Evolutionary conservation across 2,329 filamentous ascomycete genomes (phyloP), one percentile per base, ranked within the genome.

Genomic region (Decorospora gaudefroyi): DNA sequence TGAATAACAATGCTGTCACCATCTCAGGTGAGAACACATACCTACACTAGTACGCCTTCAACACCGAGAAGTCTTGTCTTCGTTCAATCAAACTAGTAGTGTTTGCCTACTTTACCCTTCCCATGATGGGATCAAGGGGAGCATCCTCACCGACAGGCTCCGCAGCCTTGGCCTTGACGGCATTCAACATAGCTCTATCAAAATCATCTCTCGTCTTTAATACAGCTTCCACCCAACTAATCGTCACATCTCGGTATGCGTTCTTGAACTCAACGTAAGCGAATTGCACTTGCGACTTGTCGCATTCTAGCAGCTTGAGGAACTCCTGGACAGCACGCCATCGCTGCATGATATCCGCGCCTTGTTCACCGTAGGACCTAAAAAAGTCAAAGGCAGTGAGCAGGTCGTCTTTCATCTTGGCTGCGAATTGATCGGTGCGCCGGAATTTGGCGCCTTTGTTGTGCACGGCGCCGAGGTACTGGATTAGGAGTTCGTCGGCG

Each of bases 181-280:
- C 81, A 65, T 90, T 93, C 53, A 97, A 72, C 88, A 97, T 90
- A 48, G 82, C 81, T 57, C 92, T 79, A 71, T 97, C 93, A 73
- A 95, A 97, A 74, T 99, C 93, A 70, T 99, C 93, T 57, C 95
- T 79, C 1, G 84, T 79, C 56, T 91, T 81, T 53, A 99, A 68
- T 33, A 96, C 92, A 5, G 88, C 87, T 76, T 99, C 95, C 6
- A 99, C 90, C 93, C 93, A 99, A 31, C 85, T 86, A 46, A 97
- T 85, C 70, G 95, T 90, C 67, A 97, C 76, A 72, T 99, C 93
- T 88, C 92, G 96, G 71, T 96, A 96, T 31, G 82, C 79, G 26
- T 73, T 76, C 78, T 96, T 97, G 75, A 99, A 92, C 4, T 77
- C 75, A 59, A 86, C 86, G 64, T 95, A 97, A 1, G 88, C 84